Conservation (phyloP, 139 green algal genomes). For the Ettlia oleoabundans region DNA sequence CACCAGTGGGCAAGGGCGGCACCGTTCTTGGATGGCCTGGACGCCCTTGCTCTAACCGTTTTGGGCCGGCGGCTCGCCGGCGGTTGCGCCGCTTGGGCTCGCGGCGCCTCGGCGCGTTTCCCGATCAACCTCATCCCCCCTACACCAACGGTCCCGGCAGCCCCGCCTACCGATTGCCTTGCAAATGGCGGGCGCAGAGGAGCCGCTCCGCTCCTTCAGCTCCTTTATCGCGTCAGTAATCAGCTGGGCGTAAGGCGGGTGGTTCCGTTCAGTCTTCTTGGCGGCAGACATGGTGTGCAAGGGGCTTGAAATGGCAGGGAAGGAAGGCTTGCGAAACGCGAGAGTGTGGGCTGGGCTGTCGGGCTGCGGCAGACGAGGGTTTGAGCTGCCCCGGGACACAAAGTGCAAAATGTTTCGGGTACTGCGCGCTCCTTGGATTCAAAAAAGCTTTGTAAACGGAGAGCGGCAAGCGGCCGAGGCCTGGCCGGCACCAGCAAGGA, state of each 20-base stretch:
- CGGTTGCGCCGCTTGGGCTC: not conserved
- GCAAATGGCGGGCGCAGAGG: conserved; percentile 44
- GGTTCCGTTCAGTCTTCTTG: conserved; percentile 30
- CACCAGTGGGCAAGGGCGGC: not conserved
- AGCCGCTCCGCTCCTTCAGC: conserved; percentile 61
- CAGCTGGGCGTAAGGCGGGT: conserved; percentile 58
- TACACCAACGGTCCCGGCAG: not conserved
- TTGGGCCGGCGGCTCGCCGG: not conserved
- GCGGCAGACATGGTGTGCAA: not conserved
- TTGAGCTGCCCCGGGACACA: too few species aligned
- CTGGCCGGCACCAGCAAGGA: too few species aligned
- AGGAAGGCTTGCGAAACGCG: not conserved
- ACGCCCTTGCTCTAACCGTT: not conserved
- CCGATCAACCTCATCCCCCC: not conserved
- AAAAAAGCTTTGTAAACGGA: too few species aligned
- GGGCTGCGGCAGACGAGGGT: too few species aligned
- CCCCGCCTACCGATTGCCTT: conserved; percentile 40
- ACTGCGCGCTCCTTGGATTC: too few species aligned
- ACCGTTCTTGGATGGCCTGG: not conserved
- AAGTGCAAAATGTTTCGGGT: too few species aligned
- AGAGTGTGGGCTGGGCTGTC: too few species aligned
- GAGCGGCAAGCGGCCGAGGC: too few species aligned
- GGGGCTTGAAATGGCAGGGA: not conserved
- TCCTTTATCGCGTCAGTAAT: conserved; percentile 60
- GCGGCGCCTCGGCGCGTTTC: not conserved